These are phyloP conservation scores for Boletellus deceptivus DNA, from an alignment of 1,284 basidiomycete genomes.

Conservation along the genomic window DNA sequence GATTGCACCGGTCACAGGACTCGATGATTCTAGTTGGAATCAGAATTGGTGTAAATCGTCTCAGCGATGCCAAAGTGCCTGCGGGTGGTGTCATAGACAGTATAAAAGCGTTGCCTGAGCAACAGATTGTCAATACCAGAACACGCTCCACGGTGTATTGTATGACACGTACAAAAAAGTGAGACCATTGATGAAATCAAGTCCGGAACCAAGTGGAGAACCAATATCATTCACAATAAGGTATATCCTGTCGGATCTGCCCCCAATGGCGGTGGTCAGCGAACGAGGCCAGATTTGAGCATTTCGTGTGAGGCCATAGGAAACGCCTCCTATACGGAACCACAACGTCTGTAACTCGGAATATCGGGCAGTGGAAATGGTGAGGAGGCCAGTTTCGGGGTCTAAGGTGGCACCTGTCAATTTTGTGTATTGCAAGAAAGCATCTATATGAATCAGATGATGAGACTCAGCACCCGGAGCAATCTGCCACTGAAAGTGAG, in stretches of 20 bases:
- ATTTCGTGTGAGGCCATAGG: not conserved
- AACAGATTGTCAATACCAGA: not conserved
- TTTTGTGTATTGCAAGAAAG: constrained; percentile 47
- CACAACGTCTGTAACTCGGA: not conserved
- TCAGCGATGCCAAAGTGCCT: constrained; percentile 43
- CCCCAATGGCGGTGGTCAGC: not conserved
- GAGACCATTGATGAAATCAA: not conserved
- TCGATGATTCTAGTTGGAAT: constrained; percentile 38
- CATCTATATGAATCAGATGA: constrained; percentile 35
- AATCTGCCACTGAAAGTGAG: not conserved
- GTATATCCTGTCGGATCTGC: not conserved
- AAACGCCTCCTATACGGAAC: not conserved
- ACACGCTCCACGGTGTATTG: not conserved
- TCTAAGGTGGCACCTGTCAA: constrained; percentile 54
- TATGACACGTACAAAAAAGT: not conserved
- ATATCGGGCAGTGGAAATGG: constrained; percentile 25
- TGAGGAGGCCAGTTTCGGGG: constrained; percentile 41
- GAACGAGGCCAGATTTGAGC: constrained; percentile 1
- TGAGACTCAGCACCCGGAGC: not conserved
- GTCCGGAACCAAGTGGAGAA: not conserved
- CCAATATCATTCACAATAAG: constrained; percentile 2
- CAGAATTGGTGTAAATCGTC: constrained; percentile 42
- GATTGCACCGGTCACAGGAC: too few relatives aligned
- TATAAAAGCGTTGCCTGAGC: constrained; percentile 42
- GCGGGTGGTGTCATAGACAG: constrained; percentile 47